These are phyloP conservation scores for Platanthera zijinensis DNA, from an alignment of 106 monocot species.

Conservation along the genomic window DNA sequence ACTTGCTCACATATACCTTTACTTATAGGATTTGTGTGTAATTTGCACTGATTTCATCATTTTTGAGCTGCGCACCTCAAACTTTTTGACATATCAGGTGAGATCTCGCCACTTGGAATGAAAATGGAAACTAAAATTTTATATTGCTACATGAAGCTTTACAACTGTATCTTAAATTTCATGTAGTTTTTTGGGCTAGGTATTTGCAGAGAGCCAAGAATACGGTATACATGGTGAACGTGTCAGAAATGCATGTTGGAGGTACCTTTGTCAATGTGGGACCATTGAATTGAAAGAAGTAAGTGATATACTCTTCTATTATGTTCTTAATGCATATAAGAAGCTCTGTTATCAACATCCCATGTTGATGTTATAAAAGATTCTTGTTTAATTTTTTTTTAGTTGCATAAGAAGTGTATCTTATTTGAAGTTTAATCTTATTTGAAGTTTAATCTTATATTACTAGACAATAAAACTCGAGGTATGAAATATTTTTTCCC, in stretches of 20 bases:
- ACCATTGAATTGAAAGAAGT: slow-evolving; percentile 89
- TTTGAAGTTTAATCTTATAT: no score
- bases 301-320: slow-evolving; percentile 11
- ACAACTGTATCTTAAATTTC: background rate
- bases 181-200: slow-evolving; percentile 27
- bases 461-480: no score
- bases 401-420: background rate
- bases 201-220: slow-evolving; percentile 97
- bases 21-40: slow-evolving; percentile 84
- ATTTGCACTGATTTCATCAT: slow-evolving; percentile 98
- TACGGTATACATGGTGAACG: slow-evolving; percentile 98
- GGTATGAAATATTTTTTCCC: no score
- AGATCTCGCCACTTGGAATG: slow-evolving; percentile 1
- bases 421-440: background rate
- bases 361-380: background rate
- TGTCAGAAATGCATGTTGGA: slow-evolving; percentile 98
- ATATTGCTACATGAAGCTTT: background rate
- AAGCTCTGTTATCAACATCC: background rate
- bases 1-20: slow-evolving; percentile 6
- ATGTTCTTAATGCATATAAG: slow-evolving; percentile 6
- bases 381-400: background rate
- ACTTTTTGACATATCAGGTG: slow-evolving; percentile 92
- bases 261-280: slow-evolving; percentile 96
- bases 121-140: background rate
- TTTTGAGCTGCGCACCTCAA: slow-evolving; percentile 86